Evolutionary conservation across 2,329 filamentous ascomycete species (phyloP), one percentile per base, ranked within the genome.

Genomic region (Aspergillus clavatus): DNA sequence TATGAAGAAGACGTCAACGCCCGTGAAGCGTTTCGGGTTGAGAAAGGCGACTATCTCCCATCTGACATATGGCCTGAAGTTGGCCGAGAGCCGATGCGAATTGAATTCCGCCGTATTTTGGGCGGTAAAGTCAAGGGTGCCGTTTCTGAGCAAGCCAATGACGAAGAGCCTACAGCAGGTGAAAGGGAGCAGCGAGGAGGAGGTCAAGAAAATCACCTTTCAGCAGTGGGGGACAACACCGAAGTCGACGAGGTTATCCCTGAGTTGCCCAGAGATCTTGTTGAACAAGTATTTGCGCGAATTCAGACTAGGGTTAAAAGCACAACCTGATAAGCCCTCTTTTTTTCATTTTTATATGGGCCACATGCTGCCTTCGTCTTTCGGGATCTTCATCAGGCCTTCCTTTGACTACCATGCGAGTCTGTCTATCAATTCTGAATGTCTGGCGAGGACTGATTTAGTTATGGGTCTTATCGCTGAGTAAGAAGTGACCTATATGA

Each of bases 31-130:
- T 97, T 98, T 65, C 79, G 86, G 26, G 76, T 83, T 22, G 86
- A 95, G 35, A 84, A 93, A 10, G 90, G 89, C 6, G 88, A 94
- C 52, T 95, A 83, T 62, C 69, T 98, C 8, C 93, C 93, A 0
- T 83, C 84, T 0, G 89, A 96, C 63, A 80, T 96, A 18, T 96
- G 89, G 89, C 83, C 83, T 0, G 86, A 84, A 1, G 79, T 93
- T 65, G 79, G 58, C 35, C 61, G 78, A 51, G 76, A 72, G n/a
- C 77, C 74, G 21, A 79, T 79, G 54, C 73, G 67, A 47, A 73
- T 69, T 22, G 59, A 64, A 40, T 71, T 70, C 35, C 55, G 51
- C 22, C 63, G 67, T 16, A 51, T 69, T 42, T 58, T 63, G 2
- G 68, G 67, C 1, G 66, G 62, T 14, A 61, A 56, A 14, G 51